Conservation (phyloP, 148 eudicot genomes). For the Spergularia marina region DNA sequence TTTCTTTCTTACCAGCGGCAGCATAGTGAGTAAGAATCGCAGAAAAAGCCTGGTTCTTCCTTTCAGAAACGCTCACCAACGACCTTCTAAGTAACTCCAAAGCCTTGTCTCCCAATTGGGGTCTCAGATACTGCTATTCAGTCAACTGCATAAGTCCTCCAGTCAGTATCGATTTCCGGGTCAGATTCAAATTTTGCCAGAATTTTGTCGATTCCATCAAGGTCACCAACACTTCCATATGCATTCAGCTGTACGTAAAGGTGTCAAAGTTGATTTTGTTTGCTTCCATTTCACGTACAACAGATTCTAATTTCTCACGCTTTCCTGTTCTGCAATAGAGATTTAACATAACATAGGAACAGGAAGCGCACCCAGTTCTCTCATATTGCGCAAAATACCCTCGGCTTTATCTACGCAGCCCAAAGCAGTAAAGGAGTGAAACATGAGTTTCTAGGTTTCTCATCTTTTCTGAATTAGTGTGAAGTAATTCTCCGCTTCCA, state of each 20-base stretch:
- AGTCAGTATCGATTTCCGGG: slow-evolving; percentile 23
- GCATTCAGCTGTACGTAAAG: slow-evolving; percentile 27
- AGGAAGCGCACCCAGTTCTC: slow-evolving; percentile 20
- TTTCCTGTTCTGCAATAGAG: slow-evolving; percentile 29
- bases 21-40: slow-evolving; percentile 36
- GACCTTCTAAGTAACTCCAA: slow-evolving; percentile 31
- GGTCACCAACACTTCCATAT: slow-evolving; percentile 29
- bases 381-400: slow-evolving; percentile 35
- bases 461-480: slow-evolving; percentile 22
- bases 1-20: slow-evolving; percentile 37
- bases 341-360: slow-evolving; percentile 30
- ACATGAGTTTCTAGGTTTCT: slow-evolving; percentile 25
- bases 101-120: slow-evolving; percentile 33
- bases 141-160: slow-evolving; percentile 29
- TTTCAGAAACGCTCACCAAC: slow-evolving; percentile 16
- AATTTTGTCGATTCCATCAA: too few species aligned
- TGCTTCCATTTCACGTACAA: slow-evolving; percentile 38
- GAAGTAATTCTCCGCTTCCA: slow-evolving; percentile 38
- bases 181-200: slow-evolving; percentile 34
- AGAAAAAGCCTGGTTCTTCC: slow-evolving; percentile 23
- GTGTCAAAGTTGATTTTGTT: slow-evolving; percentile 24
- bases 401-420: slow-evolving; percentile 44
- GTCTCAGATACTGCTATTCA: slow-evolving; percentile 36
- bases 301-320: slow-evolving; percentile 23
- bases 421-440: slow-evolving; percentile 42